phyloP scores from a whole-genome alignment of 2,329 filamentous ascomycete species.

The Trichoderma sp. region DNA sequence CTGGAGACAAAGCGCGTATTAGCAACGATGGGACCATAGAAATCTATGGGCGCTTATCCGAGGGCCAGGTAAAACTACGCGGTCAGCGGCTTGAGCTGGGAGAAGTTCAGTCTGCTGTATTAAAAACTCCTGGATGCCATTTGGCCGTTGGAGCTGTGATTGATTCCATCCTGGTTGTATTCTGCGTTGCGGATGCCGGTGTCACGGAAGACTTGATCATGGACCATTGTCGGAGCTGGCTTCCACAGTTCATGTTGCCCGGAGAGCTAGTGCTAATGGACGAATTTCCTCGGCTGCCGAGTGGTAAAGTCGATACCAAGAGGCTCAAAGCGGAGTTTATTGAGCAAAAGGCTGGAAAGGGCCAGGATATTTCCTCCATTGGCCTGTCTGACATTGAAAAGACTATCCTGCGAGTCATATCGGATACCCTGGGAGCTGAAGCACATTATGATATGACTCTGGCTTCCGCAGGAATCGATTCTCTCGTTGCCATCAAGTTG shows the following conservation, averaged over 20 bases:
- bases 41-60: constrained; percentile 74
- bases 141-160: constrained; percentile 66
- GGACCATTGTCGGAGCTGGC: constrained; percentile 65
- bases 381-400: constrained; percentile 25
- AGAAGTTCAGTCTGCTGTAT: constrained; percentile 69
- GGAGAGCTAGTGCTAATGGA: constrained; percentile 63
- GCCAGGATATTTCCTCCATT: not conserved
- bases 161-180: constrained; percentile 67
- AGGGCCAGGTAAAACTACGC: constrained; percentile 81
- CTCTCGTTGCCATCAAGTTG: constrained; percentile 48
- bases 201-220: constrained; percentile 45
- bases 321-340: constrained; percentile 53
- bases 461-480: constrained; percentile 61
- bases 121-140: constrained; percentile 60
- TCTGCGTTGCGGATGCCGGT: constrained; percentile 57
- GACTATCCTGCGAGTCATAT: constrained; percentile 41
- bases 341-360: constrained; percentile 19
- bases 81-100: constrained; percentile 81
- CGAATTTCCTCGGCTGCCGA: constrained; percentile 71
- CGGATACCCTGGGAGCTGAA: constrained; percentile 38
- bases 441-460: constrained; percentile 44
- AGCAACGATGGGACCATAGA: constrained; percentile 68
- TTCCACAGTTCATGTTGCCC: constrained; percentile 82
- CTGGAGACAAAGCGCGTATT: constrained; percentile 77
- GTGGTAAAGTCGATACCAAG: constrained; percentile 78